These are phyloP conservation scores for Hyaloscypha hepaticicola DNA, from an alignment of 495 filamentous ascomycete genomes.

Conservation along the genomic window DNA sequence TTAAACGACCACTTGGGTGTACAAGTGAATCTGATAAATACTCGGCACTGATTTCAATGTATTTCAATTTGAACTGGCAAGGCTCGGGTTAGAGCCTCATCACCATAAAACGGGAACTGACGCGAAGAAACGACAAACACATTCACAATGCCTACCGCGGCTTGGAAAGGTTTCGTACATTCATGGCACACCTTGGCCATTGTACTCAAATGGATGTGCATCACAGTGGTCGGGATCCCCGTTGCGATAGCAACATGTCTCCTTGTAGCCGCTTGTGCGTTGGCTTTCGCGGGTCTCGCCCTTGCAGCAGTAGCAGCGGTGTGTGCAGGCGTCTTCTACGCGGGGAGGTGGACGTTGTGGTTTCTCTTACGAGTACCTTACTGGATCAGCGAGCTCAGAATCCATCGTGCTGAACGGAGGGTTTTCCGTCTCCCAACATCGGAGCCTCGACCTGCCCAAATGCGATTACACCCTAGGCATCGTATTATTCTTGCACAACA, in stretches of 20 bases:
- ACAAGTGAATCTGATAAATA: neutral
- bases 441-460: neutral
- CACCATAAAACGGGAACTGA: neutral
- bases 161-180: conserved; percentile 21
- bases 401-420: conserved; percentile 8
- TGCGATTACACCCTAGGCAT: neutral
- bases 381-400: conserved; percentile 13
- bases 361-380: conserved; percentile 3
- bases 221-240: conserved; percentile 22
- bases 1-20: neutral
- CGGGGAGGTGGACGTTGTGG: neutral
- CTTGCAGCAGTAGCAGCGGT: neutral
- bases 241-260: conserved; percentile 19
- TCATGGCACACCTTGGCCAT: conserved; percentile 24
- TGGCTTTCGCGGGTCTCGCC: conserved; percentile 10
- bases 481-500: neutral
- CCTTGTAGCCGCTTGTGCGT: conserved; percentile 6
- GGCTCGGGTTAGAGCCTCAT: conserved; percentile 12
- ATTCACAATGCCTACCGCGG: conserved; percentile 15
- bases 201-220: conserved; percentile 27
- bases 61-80: neutral
- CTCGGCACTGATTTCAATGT: neutral
- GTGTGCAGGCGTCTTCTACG: neutral
- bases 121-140: neutral
- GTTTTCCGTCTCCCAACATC: neutral